Base-by-base conservation (phyloP, 176 grass and related monocot species). In the Rhynchospora tenuis region DNA sequence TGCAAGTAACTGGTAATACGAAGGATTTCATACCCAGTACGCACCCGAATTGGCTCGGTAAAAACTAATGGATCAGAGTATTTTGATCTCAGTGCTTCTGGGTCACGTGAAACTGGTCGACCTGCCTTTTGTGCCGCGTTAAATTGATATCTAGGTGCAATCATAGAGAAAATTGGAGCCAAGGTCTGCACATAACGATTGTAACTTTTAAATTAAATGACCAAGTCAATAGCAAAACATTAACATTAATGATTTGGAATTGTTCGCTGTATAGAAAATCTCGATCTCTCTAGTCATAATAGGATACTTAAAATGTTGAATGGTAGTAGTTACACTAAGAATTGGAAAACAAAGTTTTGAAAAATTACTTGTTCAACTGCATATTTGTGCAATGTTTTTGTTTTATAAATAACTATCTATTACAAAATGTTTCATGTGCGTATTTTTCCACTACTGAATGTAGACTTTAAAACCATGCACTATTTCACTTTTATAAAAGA, bases 41-140 rank as follows among this genome's bases (percentile, higher is more conserved):
- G 28, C 0, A 98, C 91, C 42, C 96, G 84, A 79, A 98, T 95
- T 0, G 96, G 77, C 16, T 93, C 92, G 0, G 93, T 98, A 88
- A 95, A 98, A 15, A 98, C 93, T n/a, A 98, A 84, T 17, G 76
- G 92, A 82, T 95, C 96, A 0, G 93, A 81, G 82, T 98, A 98
- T 23, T 98, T 98, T 9, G 83, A 79, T 17, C 45, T 82, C 51
- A 98, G 84, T 9, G 93, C 89, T 72, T 98, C 88, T 0, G 83
- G 88, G 60, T 98, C 96, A 12, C 91, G 92, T 0, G 89, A 95
- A 48, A 95, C 96, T 0, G 68, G 73, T 28, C 84, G 86, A 1
- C 89, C 89, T 13, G 81, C 89, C 51, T 78, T 81, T 65, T 84
- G 86, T 5, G 91, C 90, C 0, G 67, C 68, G 0, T 82, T 85